phyloP scores from a whole-genome alignment of 768 basidiomycete species.

The Pulveroboletus sp. region DNA sequence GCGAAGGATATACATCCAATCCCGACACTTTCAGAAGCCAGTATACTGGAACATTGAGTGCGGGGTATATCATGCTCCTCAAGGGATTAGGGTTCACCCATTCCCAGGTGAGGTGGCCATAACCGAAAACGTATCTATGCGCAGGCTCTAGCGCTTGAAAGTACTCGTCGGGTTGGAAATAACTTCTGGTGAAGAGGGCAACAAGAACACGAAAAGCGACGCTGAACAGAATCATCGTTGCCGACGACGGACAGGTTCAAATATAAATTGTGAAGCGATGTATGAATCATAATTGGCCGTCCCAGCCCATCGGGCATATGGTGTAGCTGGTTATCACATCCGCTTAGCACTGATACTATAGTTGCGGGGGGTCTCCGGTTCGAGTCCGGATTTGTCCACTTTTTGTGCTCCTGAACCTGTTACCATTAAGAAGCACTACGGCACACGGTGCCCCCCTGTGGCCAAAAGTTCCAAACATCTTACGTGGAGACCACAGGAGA shows the following conservation, averaged over 20 bases:
- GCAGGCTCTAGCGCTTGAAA: conserved; percentile 94
- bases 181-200: conserved; percentile 70
- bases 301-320: conserved; percentile 27
- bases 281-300: neutral
- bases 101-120: conserved; percentile 94
- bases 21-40: conserved; percentile 55
- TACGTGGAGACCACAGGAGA: too few species aligned
- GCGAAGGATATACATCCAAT: conserved; percentile 45
- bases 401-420: conserved; percentile 14
- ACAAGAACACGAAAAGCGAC: conserved; percentile 51
- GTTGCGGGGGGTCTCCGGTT: conserved; percentile 38
- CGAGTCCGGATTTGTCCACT: conserved; percentile 38
- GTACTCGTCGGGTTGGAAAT: conserved; percentile 97
- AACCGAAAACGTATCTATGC: conserved; percentile 82
- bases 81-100: conserved; percentile 72
- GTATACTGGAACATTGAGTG: conserved; percentile 75
- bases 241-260: neutral
- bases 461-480: too few species aligned
- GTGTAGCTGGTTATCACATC: conserved; percentile 40
- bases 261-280: neutral
- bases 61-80: conserved; percentile 77
- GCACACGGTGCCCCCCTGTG: too few species aligned
- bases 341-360: conserved; percentile 33
- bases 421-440: too few species aligned
- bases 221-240: conserved; percentile 29